Base-by-base conservation (phyloP, 1,284 basidiomycete genomes). In the Tylopilus sp. region DNA sequence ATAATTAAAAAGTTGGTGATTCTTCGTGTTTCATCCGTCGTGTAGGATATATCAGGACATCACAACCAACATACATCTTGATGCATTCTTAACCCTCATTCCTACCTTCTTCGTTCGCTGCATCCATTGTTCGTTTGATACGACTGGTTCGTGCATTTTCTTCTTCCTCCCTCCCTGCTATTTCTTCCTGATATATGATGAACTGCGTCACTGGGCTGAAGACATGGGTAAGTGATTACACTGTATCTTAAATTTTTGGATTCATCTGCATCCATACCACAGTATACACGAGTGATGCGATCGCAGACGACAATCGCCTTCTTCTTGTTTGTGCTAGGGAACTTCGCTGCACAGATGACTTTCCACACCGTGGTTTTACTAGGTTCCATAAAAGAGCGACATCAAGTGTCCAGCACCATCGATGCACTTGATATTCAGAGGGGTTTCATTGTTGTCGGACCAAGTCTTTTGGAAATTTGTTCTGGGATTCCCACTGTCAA, bases 281-380 rank as follows among this genome's bases (percentile, higher is more conserved):
- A 86, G 85, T 82, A 79, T 67, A 72, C 78, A 33, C 77, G 81
- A 65, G 78, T 84, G 57, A 85, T 82, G 9, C 70, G 84, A 38
- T 83, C 81, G 29, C 81, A 79, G 24, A 81, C 79, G 67, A 86
- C 84, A 13, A 65, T 81, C 29, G 83, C 83, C 66, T 86, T 85
- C 70, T 74, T 81, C 61, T 71, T 86, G 56, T 54, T 70, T 53
- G 80, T 82, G 29, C 68, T 86, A 49, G 60, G 79, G 29, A 78
- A 75, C 58, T 83, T 81, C 61, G 62, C 81, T 53, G 68, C 78
- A 24, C 79, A 85, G 52, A 78, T 74, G 60, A 67, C 76, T 19
- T 66, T 84, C 29, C 83, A 84, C 68, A 72, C 71, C 22, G 60
- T 80, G 38, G 69, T 81, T 3, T 79, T 80, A 55, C 63, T 64